Percentiles rank a stretch among this genome's conserved stretches.
These are phyloP conservation scores for Rehmannia glutinosa DNA, from an alignment of 257 asterid species.

Conservation along the genomic window DNA sequence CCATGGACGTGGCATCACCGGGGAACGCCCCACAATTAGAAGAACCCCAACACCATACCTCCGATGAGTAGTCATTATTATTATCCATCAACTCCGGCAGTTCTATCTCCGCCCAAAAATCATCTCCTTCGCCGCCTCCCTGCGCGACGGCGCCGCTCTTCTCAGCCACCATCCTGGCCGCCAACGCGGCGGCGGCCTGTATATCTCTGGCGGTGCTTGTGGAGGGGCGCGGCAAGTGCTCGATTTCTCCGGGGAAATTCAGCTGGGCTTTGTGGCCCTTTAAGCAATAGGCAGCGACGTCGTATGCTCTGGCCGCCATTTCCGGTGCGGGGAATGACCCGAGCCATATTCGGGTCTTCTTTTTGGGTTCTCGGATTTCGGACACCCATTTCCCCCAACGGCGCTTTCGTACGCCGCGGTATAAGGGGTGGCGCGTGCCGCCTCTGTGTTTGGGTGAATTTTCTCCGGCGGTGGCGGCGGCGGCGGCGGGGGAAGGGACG, in stretches of 20 bases:
- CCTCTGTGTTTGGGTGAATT: not conserved
- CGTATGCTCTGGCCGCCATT: slow-evolving; percentile 75
- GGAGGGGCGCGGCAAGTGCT: slow-evolving; percentile 39
- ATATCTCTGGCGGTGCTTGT: slow-evolving; percentile 41
- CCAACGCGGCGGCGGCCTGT: slow-evolving; percentile 62
- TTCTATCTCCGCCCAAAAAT: slow-evolving; percentile 53
- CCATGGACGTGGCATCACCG: slow-evolving; percentile 17
- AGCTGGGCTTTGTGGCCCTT: slow-evolving; percentile 47
- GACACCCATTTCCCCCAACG: slow-evolving; percentile 78
- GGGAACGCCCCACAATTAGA: slow-evolving; percentile 1
- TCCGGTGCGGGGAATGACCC: slow-evolving; percentile 60
- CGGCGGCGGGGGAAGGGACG: not conserved
- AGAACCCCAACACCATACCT: slow-evolving; percentile 31
- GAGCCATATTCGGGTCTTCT: slow-evolving; percentile 61
- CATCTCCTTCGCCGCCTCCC: slow-evolving; percentile 25
- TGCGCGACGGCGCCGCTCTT: not conserved
- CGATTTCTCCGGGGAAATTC: slow-evolving; percentile 45
- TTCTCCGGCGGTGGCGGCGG: not conserved
- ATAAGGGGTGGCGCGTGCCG: slow-evolving; percentile 41
- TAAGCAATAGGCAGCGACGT: slow-evolving; percentile 57
- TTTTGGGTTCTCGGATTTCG: slow-evolving; percentile 59
- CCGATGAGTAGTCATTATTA: slow-evolving; percentile 13
- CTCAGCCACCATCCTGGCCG: slow-evolving; percentile 28
- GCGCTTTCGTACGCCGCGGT: slow-evolving; percentile 59
- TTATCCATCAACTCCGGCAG: slow-evolving; percentile 37